Percentiles rank a stretch among this genome's conserved stretches.
phyloP scores from a whole-genome alignment of 2,329 filamentous ascomycete genomes.

The Ophiostoma sp. region DNA sequence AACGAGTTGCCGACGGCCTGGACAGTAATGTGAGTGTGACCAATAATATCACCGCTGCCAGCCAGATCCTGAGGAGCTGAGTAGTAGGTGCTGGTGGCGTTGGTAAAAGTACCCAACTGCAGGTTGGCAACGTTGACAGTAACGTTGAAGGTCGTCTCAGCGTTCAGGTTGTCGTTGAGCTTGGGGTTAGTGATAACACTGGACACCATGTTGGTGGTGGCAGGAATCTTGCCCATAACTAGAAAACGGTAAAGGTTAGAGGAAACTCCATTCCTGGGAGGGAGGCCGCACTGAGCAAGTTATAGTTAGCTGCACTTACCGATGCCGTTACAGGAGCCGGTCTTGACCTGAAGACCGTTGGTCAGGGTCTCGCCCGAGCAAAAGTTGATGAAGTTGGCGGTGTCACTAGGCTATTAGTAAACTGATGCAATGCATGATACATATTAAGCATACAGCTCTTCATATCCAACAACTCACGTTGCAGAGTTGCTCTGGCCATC shows the following conservation, averaged over 20 bases:
- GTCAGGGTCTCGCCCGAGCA: constrained; percentile 52
- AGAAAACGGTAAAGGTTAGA: not conserved
- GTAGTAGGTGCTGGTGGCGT: constrained; percentile 57
- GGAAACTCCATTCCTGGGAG: not conserved
- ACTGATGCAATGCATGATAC: not conserved
- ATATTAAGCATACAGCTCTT: not conserved
- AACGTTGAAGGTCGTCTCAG: constrained; percentile 49
- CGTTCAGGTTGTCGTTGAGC: constrained; percentile 45
- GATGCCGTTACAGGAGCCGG: constrained; percentile 61
- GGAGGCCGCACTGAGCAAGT: not conserved
- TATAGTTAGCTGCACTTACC: constrained; percentile 39
- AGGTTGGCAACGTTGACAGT: constrained; percentile 51
- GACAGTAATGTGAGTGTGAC: constrained; percentile 57
- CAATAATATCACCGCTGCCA: constrained; percentile 48
- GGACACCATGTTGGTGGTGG: constrained; percentile 53
- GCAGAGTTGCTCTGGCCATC: constrained; percentile 48
- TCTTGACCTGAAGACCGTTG: constrained; percentile 54
- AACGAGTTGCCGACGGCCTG: constrained; percentile 50
- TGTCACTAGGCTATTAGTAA: constrained; percentile 41
- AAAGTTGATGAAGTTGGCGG: constrained; percentile 61
- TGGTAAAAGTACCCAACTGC: constrained; percentile 55
- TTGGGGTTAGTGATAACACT: constrained; percentile 50
- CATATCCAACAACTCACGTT: constrained; percentile 41
- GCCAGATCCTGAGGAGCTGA: constrained; percentile 53
- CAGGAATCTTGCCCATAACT: constrained; percentile 58